Evolutionary conservation across 2,329 filamentous ascomycete species (phyloP), one percentile per base, ranked within the genome.

Genomic region (Metarhizium rileyi): DNA sequence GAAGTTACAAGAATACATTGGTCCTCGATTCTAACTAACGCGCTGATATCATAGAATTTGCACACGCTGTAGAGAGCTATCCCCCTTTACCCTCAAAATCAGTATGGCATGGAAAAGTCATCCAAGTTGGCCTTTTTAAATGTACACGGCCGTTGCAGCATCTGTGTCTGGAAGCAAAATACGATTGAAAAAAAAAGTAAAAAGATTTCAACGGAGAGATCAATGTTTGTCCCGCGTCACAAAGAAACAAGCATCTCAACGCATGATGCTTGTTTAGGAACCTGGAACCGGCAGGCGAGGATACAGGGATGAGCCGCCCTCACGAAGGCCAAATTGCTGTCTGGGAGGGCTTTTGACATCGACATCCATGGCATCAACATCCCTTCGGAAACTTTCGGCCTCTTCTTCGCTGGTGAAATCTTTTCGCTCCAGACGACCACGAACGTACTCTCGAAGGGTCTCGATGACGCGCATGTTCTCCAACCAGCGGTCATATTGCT

Each of bases 391-490:
- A 36, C 53, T 49, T 23, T 49, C 51, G 7, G 49, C 38, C 23
- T 54, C 60, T 4, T 66, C 66, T 16, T 67, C 61, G 26, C 27
- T 23, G 7, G 72, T 70, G 56, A 76, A 84, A 49, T 83, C 76
- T 56, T 70, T 70, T 30, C 71, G 71, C 49, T 78, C 70, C n/a
- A 84, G 70, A 28, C 80, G 75, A 10, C 76, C 69, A 44, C 71
- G 72, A 48, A 85, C 71, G 53, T 79, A 77, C 54, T 77, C 74
- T 36, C 80, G 72, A 35, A 85, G 72, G 41, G 70, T 75, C 66
- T 84, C 81, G 47, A 84, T 81, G 47, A 78, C 73, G 33, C 81
- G 79, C 62, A 84, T 77, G 60, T 84, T 81, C 64, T 83, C 78
- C 12, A 84, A 66, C 81, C 81, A 84, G 50, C 73, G 70, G 59